These are phyloP conservation scores for Penicillium subrubescens DNA, from an alignment of 495 filamentous ascomycete genomes.

Conservation along the genomic window DNA sequence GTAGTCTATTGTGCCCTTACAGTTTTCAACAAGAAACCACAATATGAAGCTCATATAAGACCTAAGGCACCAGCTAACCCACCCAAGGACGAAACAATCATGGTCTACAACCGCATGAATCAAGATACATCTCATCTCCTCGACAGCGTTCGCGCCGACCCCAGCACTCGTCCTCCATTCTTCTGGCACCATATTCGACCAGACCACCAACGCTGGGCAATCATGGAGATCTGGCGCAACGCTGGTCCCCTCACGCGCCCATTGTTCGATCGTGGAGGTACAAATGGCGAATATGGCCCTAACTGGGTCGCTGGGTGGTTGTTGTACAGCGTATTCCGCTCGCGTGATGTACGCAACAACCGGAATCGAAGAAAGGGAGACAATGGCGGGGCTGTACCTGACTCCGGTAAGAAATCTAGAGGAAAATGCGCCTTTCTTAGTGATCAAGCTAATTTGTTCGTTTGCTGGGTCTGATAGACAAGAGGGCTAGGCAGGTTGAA, in stretches of 20 bases:
- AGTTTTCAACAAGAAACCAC: not conserved
- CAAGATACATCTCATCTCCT: conserved; percentile 43
- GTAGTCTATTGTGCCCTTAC: conserved; percentile 4
- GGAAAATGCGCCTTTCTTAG: not conserved
- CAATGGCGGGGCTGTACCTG: conserved; percentile 6
- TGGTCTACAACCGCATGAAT: conserved; percentile 47
- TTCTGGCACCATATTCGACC: conserved; percentile 52
- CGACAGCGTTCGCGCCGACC: conserved; percentile 39
- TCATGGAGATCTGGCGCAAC: conserved; percentile 43
- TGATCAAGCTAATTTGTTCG: conserved; percentile 5
- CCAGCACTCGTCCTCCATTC: conserved; percentile 40
- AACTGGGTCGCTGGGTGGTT: conserved; percentile 63
- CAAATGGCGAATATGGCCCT: conserved; percentile 47
- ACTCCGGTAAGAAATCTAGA: conserved; percentile 31
- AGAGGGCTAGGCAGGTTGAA: conserved; percentile 25
- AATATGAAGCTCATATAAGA: not conserved
- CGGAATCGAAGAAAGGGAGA: conserved; percentile 48
- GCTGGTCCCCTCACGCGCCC: conserved; percentile 38
- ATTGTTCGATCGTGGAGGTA: conserved; percentile 43
- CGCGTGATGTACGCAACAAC: conserved; percentile 58
- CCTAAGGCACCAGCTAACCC: conserved; percentile 1
- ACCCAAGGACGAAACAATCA: conserved; percentile 49
- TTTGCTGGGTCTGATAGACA: conserved; percentile 21
- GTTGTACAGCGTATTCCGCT: conserved; percentile 61
- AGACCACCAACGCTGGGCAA: conserved; percentile 43